A percentile compares a stretch with the other conserved stretches of the same genome.
phyloP scores from a whole-genome alignment of 169 alveolate species.

The Miamiensis avidus region DNA sequence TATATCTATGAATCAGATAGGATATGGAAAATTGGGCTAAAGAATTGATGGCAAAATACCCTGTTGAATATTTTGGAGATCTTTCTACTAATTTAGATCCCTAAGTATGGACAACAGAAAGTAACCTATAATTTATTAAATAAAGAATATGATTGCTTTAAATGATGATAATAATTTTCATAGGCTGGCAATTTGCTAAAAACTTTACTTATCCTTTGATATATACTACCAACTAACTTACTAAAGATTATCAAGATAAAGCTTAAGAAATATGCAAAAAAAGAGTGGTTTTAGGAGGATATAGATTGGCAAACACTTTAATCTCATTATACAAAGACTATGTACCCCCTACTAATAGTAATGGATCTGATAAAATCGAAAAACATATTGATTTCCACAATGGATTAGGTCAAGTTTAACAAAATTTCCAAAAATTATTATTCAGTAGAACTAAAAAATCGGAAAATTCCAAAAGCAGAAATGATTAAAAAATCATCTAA shows the following conservation, averaged over 20 bases:
- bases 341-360: too few relatives aligned
- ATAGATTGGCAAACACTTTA: constrained; percentile 37
- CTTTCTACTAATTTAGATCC: not conserved
- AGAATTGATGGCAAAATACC: not conserved
- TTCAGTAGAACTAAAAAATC: too few relatives aligned
- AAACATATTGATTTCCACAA: too few relatives aligned
- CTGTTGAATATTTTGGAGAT: not conserved
- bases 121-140: too few relatives aligned
- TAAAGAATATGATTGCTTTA: too few relatives aligned
- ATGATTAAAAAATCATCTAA: too few relatives aligned
- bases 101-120: constrained; percentile 8
- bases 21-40: not conserved
- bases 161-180: not conserved
- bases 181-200: constrained; percentile 5
- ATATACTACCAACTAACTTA: constrained; percentile 4
- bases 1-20: not conserved
- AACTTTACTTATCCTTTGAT: constrained; percentile 10
- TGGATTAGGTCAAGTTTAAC: too few relatives aligned
- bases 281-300: constrained; percentile 37
- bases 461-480: too few relatives aligned
- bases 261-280: constrained; percentile 3
- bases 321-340: not conserved
- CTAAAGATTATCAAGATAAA: constrained; percentile 15
- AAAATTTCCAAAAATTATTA: too few relatives aligned
- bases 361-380: too few relatives aligned